Base-by-base conservation (phyloP, 441 rosid species). In the Croton laevigatus region DNA sequence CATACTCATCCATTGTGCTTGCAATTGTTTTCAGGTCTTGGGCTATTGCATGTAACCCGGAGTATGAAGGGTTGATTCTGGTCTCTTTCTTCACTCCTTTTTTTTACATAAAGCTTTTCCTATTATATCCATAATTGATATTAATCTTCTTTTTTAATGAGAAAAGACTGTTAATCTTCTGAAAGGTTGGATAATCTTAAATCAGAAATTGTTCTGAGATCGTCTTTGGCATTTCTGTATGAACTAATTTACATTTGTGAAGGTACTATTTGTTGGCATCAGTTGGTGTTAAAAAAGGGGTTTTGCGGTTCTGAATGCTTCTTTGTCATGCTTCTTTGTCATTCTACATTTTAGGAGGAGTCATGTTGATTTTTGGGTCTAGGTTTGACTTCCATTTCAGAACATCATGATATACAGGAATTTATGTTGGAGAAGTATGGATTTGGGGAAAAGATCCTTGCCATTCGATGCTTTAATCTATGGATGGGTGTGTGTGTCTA, bases 31-130 rank as follows among this genome's bases (percentile, higher is more conserved):
- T 80, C 90, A 94, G 98, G 99, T 83, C 99, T 36, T 94, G 99
- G 93, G 84, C 97, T 70, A 88, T 94, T 69, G 81, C 78, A 23
- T 94, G 96, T 76, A 94, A 92, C 73, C 97, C 97, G 62, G 91
- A 89, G 79, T 89, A 87, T 64, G 90, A 85, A 64, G 97, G 94
- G 44, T 79, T 92, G 73, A 81, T 94, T 80, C 81, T 94, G 98
- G 97, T 91, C 53, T 62, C 79, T 68, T 79, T 76, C 80, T 79
- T 72, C 75, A 65, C 69, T 66, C 68, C 70, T 66, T 73, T 59
- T 73, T 59, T 70, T 69, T 22, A n/a, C 20, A 19, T 17, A 5
- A 46, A 11, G 52, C 9, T 46, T 46, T 11, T 46, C 40, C 44
- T 40, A 6, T 40, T 40, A 40, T 40, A 6, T 40, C 10, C 6